These are phyloP conservation scores for Candida corydali DNA, from an alignment of 805 yeast genomes.

Conservation along the genomic window DNA sequence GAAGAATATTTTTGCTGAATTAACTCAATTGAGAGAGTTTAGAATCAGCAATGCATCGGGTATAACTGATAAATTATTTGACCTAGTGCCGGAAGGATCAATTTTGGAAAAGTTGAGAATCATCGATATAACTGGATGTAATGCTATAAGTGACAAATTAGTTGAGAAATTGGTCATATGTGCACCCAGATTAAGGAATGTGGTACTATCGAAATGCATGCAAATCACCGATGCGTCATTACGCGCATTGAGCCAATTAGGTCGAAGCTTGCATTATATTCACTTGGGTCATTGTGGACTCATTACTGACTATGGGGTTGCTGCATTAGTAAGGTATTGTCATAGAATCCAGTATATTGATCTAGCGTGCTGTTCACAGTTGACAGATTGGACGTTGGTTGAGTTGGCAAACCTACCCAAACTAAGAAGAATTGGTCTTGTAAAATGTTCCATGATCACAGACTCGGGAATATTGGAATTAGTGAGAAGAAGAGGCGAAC, in stretches of 20 bases:
- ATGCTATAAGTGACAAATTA: constrained; percentile 72
- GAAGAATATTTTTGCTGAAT: constrained; percentile 49
- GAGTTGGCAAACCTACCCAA: constrained; percentile 75
- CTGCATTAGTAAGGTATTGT: constrained; percentile 68
- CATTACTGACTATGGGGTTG: constrained; percentile 86
- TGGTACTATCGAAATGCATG: constrained; percentile 84
- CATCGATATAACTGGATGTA: constrained; percentile 81
- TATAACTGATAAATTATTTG: constrained; percentile 65
- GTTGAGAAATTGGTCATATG: constrained; percentile 65
- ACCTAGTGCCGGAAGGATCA: constrained; percentile 43
- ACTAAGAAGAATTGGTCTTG: constrained; percentile 86
- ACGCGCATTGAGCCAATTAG: constrained; percentile 65
- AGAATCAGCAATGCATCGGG: constrained; percentile 71
- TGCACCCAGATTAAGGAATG: constrained; percentile 85
- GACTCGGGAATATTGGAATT: constrained; percentile 74
- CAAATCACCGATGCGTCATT: constrained; percentile 81
- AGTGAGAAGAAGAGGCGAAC: constrained; percentile 64
- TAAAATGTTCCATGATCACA: constrained; percentile 82
- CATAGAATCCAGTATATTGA: constrained; percentile 88
- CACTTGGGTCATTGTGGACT: constrained; percentile 93
- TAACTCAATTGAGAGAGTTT: constrained; percentile 79
- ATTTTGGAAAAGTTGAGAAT: constrained; percentile 68
- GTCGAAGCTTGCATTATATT: constrained; percentile 77
- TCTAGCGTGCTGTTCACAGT: constrained; percentile 87
- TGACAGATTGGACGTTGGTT: constrained; percentile 77